Conservation (phyloP, 2,329 filamentous ascomycete genomes). For the Aspergillus hortae region DNA sequence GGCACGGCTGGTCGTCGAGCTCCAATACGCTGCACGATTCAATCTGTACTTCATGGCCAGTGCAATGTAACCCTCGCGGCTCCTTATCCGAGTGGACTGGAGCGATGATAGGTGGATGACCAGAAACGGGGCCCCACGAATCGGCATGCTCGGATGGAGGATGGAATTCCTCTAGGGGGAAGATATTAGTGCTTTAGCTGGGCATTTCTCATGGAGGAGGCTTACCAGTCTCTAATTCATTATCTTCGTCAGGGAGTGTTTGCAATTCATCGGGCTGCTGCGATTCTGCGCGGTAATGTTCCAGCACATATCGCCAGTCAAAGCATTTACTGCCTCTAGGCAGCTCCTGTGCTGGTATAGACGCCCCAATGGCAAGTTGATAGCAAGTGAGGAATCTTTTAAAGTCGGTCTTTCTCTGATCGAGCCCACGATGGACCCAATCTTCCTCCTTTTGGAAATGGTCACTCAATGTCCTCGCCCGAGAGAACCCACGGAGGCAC, state of each 20-base stretch:
- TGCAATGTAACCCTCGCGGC: constrained; percentile 4
- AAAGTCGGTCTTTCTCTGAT: constrained; percentile 7
- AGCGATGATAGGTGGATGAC: constrained; percentile 3
- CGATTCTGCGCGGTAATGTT: constrained; percentile 3
- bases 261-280: too few relatives aligned
- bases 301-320: constrained; percentile 3
- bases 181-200: constrained; percentile 6
- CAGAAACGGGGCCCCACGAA: constrained; percentile 1
- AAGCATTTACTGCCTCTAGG: constrained; percentile 1
- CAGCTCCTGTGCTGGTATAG: constrained; percentile 3
- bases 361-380: constrained; percentile 2
- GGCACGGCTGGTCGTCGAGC: too few relatives aligned
- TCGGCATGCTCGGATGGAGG: neutral
- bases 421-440: constrained; percentile 3
- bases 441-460: constrained; percentile 6
- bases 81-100: constrained; percentile 4
- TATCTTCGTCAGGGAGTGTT: constrained; percentile 2
- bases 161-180: constrained; percentile 1
- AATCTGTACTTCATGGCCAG: too few relatives aligned
- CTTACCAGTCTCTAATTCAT: constrained; percentile 4
- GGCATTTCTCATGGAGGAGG: neutral
- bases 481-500: constrained; percentile 7
- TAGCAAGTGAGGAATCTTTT: constrained; percentile 3
- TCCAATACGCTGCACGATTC: too few relatives aligned
- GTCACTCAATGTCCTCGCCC: neutral